A percentile compares a stretch with the other conserved stretches of the same genome.
Evolutionary conservation across 225 moss, liverwort and hornwort species (phyloP).

Genomic region (Physcomitrellopsis africana): DNA sequence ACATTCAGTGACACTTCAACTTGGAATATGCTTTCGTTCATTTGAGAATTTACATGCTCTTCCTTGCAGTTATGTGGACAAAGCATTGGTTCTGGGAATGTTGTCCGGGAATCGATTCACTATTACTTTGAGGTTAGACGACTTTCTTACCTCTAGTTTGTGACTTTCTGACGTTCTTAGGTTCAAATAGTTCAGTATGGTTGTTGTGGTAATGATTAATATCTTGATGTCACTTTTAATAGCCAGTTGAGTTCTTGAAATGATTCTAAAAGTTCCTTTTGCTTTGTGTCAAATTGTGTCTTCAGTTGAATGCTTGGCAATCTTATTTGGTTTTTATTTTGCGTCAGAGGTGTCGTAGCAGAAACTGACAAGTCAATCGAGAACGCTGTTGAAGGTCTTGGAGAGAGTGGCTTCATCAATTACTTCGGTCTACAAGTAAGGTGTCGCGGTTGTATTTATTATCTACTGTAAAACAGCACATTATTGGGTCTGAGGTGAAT

Average conservation of each 20-base stretch:
- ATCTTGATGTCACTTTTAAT: conserved; percentile 22
- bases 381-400: conserved; percentile 73
- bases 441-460: conserved; percentile 17
- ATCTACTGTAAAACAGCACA: neutral
- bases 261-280: conserved; percentile 24
- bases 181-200: conserved; percentile 18
- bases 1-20: conserved; percentile 6
- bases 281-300: conserved; percentile 5
- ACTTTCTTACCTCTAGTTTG: conserved; percentile 20
- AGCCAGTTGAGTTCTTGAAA: conserved; percentile 22
- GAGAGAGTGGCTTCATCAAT: conserved; percentile 84
- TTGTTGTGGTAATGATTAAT: neutral
- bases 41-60: conserved; percentile 21
- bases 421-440: conserved; percentile 94
- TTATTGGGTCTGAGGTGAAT: conserved; percentile 11
- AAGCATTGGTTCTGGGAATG: conserved; percentile 83
- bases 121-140: conserved; percentile 77
- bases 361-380: conserved; percentile 66
- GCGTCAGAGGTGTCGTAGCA: conserved; percentile 74
- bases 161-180: conserved; percentile 20
- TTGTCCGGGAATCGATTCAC: conserved; percentile 84
- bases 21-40: conserved; percentile 20
- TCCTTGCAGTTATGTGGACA: conserved; percentile 81
- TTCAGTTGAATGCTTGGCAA: conserved; percentile 22
- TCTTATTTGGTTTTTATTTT: conserved; percentile 21